Conservation (phyloP, 192 early-diverging fungal genomes). For the Backusella australiensis region DNA sequence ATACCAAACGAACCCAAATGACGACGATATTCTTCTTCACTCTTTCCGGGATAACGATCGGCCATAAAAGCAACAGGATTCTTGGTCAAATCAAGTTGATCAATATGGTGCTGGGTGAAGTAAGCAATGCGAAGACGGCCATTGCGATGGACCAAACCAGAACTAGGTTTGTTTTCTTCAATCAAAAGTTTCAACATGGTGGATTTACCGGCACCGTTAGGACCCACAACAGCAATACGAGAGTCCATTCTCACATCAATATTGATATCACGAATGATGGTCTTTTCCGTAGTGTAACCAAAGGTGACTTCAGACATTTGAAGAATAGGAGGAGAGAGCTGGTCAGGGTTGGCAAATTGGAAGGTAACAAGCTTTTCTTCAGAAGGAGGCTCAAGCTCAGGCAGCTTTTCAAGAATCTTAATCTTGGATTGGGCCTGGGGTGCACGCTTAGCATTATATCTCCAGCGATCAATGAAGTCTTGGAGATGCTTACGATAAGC, state of each 20-base stretch:
- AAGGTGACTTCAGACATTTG: slow-evolving; percentile 93
- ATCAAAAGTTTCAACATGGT: slow-evolving; percentile 94
- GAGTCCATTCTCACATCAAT: slow-evolving; percentile 97
- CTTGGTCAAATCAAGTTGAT: slow-evolving; percentile 87
- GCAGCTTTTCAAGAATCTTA: slow-evolving; percentile 97
- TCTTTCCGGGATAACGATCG: slow-evolving; percentile 84
- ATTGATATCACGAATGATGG: slow-evolving; percentile 82
- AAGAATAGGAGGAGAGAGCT: slow-evolving; percentile 93
- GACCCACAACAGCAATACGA: slow-evolving; percentile 97
- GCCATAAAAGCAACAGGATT: slow-evolving; percentile 88
- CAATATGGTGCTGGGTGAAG: slow-evolving; percentile 98
- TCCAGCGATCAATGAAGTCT: slow-evolving; percentile 98
- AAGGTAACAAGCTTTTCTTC: slow-evolving; percentile 79
- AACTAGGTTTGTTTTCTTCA: slow-evolving; percentile 74
- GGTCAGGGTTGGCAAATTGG: slow-evolving; percentile 91
- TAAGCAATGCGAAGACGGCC: slow-evolving; percentile 91
- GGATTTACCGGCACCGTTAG: slow-evolving; percentile 98
- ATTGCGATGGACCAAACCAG: slow-evolving; percentile 85
- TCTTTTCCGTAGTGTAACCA: slow-evolving; percentile 76
- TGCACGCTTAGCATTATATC: slow-evolving; percentile 97
- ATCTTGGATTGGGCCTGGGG: slow-evolving; percentile 98
- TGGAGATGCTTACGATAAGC: slow-evolving; percentile 94
- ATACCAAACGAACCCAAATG: slow-evolving; percentile 94
- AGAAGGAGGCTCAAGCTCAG: slow-evolving; percentile 85
- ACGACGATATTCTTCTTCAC: slow-evolving; percentile 95